phyloP scores from a whole-genome alignment of 148 eudicot genomes.

The Rhododendron henanense region DNA sequence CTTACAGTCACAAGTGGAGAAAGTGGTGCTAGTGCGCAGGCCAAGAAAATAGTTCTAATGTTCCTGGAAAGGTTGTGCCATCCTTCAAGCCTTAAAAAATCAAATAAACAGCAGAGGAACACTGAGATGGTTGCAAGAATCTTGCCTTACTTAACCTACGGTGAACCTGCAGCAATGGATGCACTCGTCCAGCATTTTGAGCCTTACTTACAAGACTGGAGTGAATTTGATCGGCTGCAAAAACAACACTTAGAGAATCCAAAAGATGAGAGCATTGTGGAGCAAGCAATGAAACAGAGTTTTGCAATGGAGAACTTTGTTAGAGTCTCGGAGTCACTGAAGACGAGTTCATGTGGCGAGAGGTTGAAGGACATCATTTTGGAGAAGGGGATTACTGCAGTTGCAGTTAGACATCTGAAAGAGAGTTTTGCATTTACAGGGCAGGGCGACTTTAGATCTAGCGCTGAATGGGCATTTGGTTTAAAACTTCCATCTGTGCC shows the following conservation, averaged over 20 bases:
- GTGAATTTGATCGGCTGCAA: constrained; percentile 73
- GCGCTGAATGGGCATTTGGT: constrained; percentile 61
- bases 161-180: constrained; percentile 97
- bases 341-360: constrained; percentile 96
- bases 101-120: constrained; percentile 96
- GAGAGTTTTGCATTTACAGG: constrained; percentile 69
- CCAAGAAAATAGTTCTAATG: constrained; percentile 96
- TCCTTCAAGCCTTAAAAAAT: constrained; percentile 79
- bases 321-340: constrained; percentile 92
- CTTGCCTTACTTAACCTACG: constrained; percentile 94
- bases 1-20: constrained; percentile 69
- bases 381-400: constrained; percentile 77
- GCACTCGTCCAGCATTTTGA: constrained; percentile 92
- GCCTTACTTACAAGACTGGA: constrained; percentile 75
- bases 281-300: constrained; percentile 69
- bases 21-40: constrained; percentile 84
- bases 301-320: constrained; percentile 95
- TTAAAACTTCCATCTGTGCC: constrained; percentile 87
- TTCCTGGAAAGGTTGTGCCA: constrained; percentile 89
- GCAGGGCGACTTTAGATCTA: constrained; percentile 68
- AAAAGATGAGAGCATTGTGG: constrained; percentile 67
- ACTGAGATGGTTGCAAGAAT: constrained; percentile 99
- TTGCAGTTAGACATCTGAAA: constrained; percentile 62
- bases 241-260: constrained; percentile 66
- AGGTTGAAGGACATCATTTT: constrained; percentile 92